Conservation (phyloP, 495 filamentous ascomycete genomes). For the Trypethelium eluteriae region DNA sequence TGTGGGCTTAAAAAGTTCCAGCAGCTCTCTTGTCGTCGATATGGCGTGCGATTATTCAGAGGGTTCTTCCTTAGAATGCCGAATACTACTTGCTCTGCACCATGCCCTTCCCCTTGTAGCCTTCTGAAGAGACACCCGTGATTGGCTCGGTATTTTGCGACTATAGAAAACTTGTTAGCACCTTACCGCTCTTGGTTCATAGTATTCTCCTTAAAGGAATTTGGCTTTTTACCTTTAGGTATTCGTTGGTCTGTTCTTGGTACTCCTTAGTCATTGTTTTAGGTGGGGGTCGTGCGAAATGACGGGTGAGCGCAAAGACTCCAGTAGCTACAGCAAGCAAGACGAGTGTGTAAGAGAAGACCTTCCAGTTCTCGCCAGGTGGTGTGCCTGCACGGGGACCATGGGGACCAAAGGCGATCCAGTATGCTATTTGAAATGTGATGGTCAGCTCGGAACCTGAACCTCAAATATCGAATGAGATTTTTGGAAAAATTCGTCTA, state of each 20-base stretch:
- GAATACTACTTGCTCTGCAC: conserved; percentile 54
- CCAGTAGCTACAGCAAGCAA: conserved; percentile 37
- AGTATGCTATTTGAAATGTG: conserved; percentile 64
- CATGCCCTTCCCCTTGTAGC: conserved; percentile 72
- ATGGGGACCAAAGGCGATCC: conserved; percentile 93
- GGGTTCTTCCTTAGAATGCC: neutral
- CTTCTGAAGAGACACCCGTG: conserved; percentile 72
- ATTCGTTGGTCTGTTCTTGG: conserved; percentile 88
- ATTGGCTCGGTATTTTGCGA: conserved; percentile 81
- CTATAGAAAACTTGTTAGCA: conserved; percentile 40
- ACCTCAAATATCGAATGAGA: neutral
- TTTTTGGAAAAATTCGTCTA: neutral
- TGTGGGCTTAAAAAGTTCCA: neutral
- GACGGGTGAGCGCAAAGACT: conserved; percentile 30
- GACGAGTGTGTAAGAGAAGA: conserved; percentile 60
- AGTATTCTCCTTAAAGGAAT: conserved; percentile 1
- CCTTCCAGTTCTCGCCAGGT: conserved; percentile 69
- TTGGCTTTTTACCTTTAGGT: conserved; percentile 59
- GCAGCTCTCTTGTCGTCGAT: neutral
- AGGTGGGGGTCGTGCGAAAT: conserved; percentile 56
- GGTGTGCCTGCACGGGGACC: conserved; percentile 76
- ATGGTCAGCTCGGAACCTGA: neutral
- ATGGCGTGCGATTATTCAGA: neutral
- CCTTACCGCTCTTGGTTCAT: neutral
- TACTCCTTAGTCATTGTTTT: conserved; percentile 91